A percentile compares a stretch with the other conserved stretches of the same genome.
phyloP scores from a whole-genome alignment of 2,329 filamentous ascomycete genomes.

The Blastomyces parvus region DNA sequence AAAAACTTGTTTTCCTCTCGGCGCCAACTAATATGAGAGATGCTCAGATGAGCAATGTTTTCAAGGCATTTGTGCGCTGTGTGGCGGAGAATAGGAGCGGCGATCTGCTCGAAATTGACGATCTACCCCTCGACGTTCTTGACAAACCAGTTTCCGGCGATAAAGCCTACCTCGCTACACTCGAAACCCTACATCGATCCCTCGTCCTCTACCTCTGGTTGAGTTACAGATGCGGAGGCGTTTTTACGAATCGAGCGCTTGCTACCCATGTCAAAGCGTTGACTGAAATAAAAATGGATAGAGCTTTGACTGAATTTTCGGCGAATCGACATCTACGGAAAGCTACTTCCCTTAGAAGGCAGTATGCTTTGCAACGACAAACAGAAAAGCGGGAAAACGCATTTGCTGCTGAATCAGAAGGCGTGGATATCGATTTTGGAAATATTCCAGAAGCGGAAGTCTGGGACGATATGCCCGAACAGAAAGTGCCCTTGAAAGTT shows the following conservation, averaged over 20 bases:
- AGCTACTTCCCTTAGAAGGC: conserved; percentile 27
- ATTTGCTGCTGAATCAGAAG: conserved; percentile 8
- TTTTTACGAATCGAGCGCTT: conserved; percentile 65
- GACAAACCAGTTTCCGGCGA: conserved; percentile 44
- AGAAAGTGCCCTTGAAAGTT: not conserved
- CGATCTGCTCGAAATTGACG: conserved; percentile 59
- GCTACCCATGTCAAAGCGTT: conserved; percentile 70
- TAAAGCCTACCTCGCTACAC: conserved; percentile 51
- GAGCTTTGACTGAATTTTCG: conserved; percentile 51
- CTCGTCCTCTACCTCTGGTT: conserved; percentile 88
- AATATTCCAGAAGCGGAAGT: not conserved
- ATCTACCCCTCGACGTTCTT: conserved; percentile 63
- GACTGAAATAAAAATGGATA: conserved; percentile 66
- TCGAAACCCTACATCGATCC: conserved; percentile 72
- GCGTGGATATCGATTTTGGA: not conserved
- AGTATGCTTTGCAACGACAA: conserved; percentile 21
- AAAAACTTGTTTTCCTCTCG: conserved; percentile 66
- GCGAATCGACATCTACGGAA: conserved; percentile 34
- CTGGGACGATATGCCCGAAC: not conserved
- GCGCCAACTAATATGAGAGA: conserved; percentile 57
- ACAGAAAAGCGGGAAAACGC: conserved; percentile 21
- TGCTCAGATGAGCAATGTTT: conserved; percentile 30
- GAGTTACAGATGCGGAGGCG: conserved; percentile 73
- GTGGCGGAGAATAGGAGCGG: conserved; percentile 60
- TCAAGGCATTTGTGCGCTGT: conserved; percentile 57